A percentile compares a stretch with the other conserved stretches of the same genome.
phyloP scores from a whole-genome alignment of 1,284 basidiomycete genomes.

The Puccinia horiana region DNA sequence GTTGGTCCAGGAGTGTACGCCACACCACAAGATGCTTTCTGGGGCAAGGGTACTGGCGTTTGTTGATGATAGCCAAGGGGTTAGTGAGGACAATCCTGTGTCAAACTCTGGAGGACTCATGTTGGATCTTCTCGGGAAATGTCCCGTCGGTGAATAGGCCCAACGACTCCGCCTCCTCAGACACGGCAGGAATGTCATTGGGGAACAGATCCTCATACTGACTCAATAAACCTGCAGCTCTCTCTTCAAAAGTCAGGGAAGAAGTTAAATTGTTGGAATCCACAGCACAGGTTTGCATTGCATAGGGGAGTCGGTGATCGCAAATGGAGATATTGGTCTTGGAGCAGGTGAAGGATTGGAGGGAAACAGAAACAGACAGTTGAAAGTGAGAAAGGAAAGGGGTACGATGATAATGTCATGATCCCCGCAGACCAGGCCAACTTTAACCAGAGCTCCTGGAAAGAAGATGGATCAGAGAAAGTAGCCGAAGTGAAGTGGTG shows the following conservation, averaged over 20 bases:
- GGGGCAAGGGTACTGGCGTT: too few species aligned
- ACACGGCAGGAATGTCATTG: neutral
- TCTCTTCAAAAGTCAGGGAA: too few species aligned
- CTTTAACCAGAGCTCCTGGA: neutral
- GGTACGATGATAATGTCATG: constrained; percentile 5
- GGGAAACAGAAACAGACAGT: neutral
- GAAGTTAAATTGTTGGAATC: too few species aligned
- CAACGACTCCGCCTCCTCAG: neutral
- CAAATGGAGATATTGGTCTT: too few species aligned
- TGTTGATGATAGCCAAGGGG: too few species aligned
- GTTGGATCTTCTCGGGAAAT: neutral
- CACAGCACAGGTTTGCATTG: neutral
- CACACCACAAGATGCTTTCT: too few species aligned
- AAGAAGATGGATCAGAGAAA: neutral
- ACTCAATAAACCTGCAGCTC: neutral
- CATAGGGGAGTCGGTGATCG: neutral
- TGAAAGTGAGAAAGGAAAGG: neutral
- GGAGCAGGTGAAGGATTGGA: neutral
- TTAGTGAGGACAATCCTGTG: too few species aligned
- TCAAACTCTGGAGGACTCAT: neutral
- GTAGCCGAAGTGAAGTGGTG: neutral
- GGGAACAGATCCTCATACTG: neutral
- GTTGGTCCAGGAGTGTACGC: too few species aligned
- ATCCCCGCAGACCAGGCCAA: neutral
- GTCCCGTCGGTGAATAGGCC: too few species aligned